phyloP scores from a whole-genome alignment of 2,329 filamentous ascomycete genomes.

The Xylaria multiplex region DNA sequence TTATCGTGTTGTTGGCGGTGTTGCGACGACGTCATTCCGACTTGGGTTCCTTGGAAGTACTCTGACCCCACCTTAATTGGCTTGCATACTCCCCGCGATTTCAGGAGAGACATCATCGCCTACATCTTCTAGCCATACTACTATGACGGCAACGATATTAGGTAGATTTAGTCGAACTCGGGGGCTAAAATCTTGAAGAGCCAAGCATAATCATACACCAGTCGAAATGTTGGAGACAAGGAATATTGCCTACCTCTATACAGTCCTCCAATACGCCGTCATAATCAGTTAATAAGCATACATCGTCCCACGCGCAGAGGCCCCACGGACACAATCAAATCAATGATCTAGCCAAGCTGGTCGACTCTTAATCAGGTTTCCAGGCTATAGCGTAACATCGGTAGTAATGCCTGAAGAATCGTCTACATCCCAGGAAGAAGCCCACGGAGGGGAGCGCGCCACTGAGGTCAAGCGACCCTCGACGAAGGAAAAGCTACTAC shows the following conservation, averaged over 20 bases:
- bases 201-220: constrained; percentile 9
- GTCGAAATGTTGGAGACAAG: constrained; percentile 10
- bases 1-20: neutral
- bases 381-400: neutral
- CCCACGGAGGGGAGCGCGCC: constrained; percentile 24
- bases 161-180: neutral
- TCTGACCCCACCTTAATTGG: constrained; percentile 22
- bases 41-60: constrained; percentile 23
- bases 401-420: constrained; percentile 23
- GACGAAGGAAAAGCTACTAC: constrained; percentile 47
- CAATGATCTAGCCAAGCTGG: neutral
- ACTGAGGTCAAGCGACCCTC: constrained; percentile 37
- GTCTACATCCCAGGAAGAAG: constrained; percentile 1
- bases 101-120: constrained; percentile 4
- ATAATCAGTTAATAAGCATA: constrained; percentile 1
- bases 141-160: constrained; percentile 21
- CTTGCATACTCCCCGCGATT: constrained; percentile 1
- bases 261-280: constrained; percentile 19
- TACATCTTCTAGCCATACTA: constrained; percentile 20
- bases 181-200: neutral
- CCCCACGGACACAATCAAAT: neutral
- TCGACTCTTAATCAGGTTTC: neutral
- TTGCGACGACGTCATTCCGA: constrained; percentile 27
- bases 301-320: neutral
- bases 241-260: neutral